Evolutionary conservation across 768 basidiomycete genomes (phyloP).

Genomic region (Rhizopogon rudus): DNA sequence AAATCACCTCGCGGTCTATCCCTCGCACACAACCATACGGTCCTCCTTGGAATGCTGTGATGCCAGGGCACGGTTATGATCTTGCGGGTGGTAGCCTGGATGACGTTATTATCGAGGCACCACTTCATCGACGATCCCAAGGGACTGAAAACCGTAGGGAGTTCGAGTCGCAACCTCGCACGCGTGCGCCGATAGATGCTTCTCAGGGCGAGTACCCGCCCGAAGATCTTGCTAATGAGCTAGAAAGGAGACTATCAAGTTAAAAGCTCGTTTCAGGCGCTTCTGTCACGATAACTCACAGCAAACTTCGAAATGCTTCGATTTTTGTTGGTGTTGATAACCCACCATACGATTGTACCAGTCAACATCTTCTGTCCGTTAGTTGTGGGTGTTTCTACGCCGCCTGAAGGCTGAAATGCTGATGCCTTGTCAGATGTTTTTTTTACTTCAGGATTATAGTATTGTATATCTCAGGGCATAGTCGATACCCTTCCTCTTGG

Average conservation of each 20-base stretch:
- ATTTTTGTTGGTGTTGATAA: background rate
- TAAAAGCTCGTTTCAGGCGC: background rate
- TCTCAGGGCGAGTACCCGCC: background rate
- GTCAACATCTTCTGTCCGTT: background rate
- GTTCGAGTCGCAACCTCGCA: background rate
- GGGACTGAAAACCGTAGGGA: background rate
- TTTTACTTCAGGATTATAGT: background rate
- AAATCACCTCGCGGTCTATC: conserved; percentile 18
- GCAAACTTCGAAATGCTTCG: background rate
- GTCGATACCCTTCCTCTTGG: background rate
- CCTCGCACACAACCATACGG: conserved; percentile 34
- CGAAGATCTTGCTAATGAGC: background rate
- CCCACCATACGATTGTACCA: background rate
- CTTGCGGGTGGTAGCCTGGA: background rate
- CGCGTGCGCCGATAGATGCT: background rate
- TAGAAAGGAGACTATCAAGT: background rate
- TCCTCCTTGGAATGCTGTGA: conserved; percentile 30
- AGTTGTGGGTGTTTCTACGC: background rate
- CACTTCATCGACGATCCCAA: background rate
- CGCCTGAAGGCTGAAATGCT: background rate
- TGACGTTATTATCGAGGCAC: background rate
- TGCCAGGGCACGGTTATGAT: conserved; percentile 11
- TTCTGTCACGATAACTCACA: background rate
- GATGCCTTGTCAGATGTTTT: background rate
- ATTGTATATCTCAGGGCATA: background rate